Evolutionary conservation across 2,329 filamentous ascomycete species (phyloP), one percentile per base, ranked within the genome.

Genomic region (Aspergillus amoenus): DNA sequence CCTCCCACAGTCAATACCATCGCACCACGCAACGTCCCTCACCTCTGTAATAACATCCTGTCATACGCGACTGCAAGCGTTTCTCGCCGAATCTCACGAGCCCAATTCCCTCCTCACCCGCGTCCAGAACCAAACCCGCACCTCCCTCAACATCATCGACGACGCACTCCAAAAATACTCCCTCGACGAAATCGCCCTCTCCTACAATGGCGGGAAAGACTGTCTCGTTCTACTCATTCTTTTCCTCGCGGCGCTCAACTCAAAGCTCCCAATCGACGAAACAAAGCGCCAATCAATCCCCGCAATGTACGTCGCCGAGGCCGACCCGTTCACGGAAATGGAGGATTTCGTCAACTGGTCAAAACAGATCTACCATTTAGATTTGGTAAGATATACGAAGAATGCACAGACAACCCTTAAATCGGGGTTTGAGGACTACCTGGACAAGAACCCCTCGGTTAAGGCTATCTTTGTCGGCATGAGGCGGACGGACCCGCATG

Each of bases 181-280:
- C 87, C 83, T 89, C 61, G 82, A 88, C 57, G 84, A 95, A 70
- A 82, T 97, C 59, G 91, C 93, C 5, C 81, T 97, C 62, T 96
- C 93, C 56, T 99, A 97, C 78, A 99, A 99, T 68, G 94, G 94
- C 70, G 94, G 94, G 60, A 99, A 99, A 75, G 94, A 97, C 81
- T 97, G 93, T 69, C 88, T 97, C 17, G 93, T 97, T 52, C 86
- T 97, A 17, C 82, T 97, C 6, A 84, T 97, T 68, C 81, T 97
- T 63, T 91, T 96, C 70, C 87, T 97, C 64, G 87, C 88, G 60
- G 80, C 80, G 18, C 74, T 87, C 1, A 70, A 78, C 61, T 72
- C 75, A 5, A 47, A 47, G 2, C 66, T 82, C 79, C 64, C 78
- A 84, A 56, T 58, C 30, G 54, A 59, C 6, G 46, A 62, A 7